phyloP scores from a whole-genome alignment of 345 rosid genomes.

The Gynandropsis gynandra region DNA sequence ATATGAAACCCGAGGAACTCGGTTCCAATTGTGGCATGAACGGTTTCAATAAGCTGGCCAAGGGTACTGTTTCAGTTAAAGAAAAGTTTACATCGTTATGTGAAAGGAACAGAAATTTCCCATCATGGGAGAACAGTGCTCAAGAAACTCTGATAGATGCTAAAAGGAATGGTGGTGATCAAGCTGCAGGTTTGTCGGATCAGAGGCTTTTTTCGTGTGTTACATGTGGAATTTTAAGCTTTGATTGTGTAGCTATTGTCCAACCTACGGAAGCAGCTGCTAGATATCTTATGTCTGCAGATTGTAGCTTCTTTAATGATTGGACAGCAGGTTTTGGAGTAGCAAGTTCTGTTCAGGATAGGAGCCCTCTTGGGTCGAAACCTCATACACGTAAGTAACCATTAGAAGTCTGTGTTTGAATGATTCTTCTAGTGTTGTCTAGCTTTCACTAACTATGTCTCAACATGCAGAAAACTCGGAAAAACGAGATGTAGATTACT shows the following conservation, averaged over 20 bases:
- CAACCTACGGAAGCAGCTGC: constrained; percentile 83
- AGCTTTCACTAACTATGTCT: constrained; percentile 15
- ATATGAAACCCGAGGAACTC: constrained; percentile 30
- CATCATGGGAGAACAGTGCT: constrained; percentile 27
- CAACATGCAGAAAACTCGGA: constrained; percentile 38
- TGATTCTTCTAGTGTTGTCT: background rate
- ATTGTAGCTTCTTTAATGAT: constrained; percentile 83
- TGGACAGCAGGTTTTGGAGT: constrained; percentile 64
- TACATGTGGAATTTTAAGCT: constrained; percentile 82
- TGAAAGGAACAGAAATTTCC: constrained; percentile 43
- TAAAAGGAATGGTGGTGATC: constrained; percentile 28
- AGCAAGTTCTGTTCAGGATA: constrained; percentile 26
- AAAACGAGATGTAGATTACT: constrained; percentile 29
- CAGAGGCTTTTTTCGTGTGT: constrained; percentile 92
- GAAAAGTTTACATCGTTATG: constrained; percentile 54
- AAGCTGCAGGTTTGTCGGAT: constrained; percentile 55
- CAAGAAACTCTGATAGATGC: constrained; percentile 15
- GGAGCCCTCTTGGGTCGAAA: constrained; percentile 26
- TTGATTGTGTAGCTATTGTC: constrained; percentile 77
- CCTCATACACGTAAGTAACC: constrained; percentile 40
- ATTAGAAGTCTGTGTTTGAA: background rate
- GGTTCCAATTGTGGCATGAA: constrained; percentile 28
- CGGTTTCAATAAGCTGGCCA: constrained; percentile 28
- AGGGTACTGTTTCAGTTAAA: constrained; percentile 42
- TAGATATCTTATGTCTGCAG: constrained; percentile 82